Evolutionary conservation across 2,329 filamentous ascomycete genomes (phyloP).

Genomic region (Lachnellula suecica): DNA sequence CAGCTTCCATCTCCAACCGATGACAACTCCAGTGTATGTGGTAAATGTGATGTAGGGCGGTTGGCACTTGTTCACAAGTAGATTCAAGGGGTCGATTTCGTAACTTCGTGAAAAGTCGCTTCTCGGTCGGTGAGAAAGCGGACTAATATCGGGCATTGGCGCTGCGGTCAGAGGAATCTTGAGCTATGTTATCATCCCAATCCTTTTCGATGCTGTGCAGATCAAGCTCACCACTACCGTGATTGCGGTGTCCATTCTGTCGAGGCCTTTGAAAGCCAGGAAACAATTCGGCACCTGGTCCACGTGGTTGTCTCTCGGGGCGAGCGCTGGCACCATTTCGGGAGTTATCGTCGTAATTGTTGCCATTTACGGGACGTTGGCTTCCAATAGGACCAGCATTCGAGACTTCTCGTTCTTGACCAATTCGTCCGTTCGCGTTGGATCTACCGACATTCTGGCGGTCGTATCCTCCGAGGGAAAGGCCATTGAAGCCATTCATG

Average conservation of each 20-base stretch:
- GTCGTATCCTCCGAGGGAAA: conserved; percentile 49
- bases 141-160: conserved; percentile 25
- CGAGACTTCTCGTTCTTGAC: conserved; percentile 46
- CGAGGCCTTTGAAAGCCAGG: conserved; percentile 53
- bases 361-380: conserved; percentile 52
- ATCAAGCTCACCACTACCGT: conserved; percentile 51
- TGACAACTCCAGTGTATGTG: conserved; percentile 19
- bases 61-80: conserved; percentile 12
- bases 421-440: conserved; percentile 41
- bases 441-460: conserved; percentile 30
- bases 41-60: conserved; percentile 15
- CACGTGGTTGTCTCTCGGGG: conserved; percentile 63
- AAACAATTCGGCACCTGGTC: conserved; percentile 57
- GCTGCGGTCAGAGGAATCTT: conserved; percentile 34
- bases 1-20: conserved; percentile 8
- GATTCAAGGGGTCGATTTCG: conserved; percentile 26
- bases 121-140: conserved; percentile 12
- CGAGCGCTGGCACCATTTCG: conserved; percentile 34
- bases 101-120: conserved; percentile 29
- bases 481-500: conserved; percentile 54
- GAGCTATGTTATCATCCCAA: conserved; percentile 29
- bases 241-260: conserved; percentile 59
- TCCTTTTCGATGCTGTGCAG: conserved; percentile 19
- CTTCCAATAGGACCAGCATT: conserved; percentile 61
- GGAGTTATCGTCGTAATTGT: conserved; percentile 25